Base-by-base conservation (phyloP, 2,329 filamentous ascomycete genomes). In the Aspergillus sp. region DNA sequence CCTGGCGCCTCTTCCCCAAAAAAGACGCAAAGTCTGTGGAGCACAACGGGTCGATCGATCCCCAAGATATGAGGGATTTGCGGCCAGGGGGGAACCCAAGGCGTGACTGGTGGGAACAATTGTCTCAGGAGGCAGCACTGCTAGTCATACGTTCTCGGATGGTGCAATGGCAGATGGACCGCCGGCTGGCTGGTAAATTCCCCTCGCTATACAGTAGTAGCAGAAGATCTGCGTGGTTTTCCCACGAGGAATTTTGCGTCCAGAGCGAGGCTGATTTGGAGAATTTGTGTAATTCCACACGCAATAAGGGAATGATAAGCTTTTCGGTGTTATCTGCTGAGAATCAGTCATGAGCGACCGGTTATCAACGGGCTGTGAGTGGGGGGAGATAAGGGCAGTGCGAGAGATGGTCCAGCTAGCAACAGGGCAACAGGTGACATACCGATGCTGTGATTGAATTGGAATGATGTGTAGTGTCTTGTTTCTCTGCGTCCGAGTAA, bases 51-150 rank as follows among this genome's bases (percentile, higher is more conserved):
- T 56, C 32, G 32, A 33, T 47, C 16, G 26, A 30, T 30, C 59
- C 60, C 52, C 51, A 56, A 56, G 57, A 48, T 58, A 57, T 65
- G 62, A 65, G 65, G 63, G 63, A 66, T 66, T 60, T 63, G 60
- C 60, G 49, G 33, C 48, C 46, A 53, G 51, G 51, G 49, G 44
- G 49, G 45, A 16, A 40, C 53, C 48, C n/a, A 42, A 19, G n/a
- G 51, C 48, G 42, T 50, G 49, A 57, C 48, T 45, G 53, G 49
- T 51, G 53, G 46, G 59, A 49, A 47, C 16, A 59, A 53, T 53
- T 55, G 57, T 54, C 57, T 59, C 54, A 55, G 53, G 52, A 47
- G 22, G 52, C 40, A n/a, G 52, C 40, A n/a, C 52, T 55, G 46
- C 49, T 50, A 56, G 52, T 54, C 47, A 49, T 20, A 49, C 41